Base-by-base conservation (phyloP, 1,284 basidiomycete genomes). In the Athelia sp. region DNA sequence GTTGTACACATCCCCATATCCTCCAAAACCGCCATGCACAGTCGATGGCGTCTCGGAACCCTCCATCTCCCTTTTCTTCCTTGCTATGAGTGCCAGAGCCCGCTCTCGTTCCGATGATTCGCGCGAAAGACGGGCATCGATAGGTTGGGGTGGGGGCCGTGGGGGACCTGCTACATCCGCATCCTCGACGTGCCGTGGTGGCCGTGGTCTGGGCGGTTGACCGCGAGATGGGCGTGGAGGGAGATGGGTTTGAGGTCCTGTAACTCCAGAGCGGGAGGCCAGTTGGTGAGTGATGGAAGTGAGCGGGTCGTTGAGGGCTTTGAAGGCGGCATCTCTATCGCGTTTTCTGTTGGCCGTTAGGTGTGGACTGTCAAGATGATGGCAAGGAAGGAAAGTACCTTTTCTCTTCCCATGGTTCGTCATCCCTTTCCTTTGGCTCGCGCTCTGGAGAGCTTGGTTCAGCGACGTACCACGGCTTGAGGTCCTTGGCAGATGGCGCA, bases 1-100 rank as follows among this genome's bases (percentile, higher is more conserved):
- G 60, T 91, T 90, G 61, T 79, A 91, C 46, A 85, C 72, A 56
- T 91, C 86, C 1, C 75, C 73, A 52, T 90, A 90, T 2, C 76
- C 79, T 6, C 67, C 67, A 10, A 72, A 67, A 2, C 71, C 79
- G 4, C 81, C 83, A 44, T 73, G 72, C 3, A 84, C 78, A 0
- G 82, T 87, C 53, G 79, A 85, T 1, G 87, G 85, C 2, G 87
- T 89, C 55, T 77, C 77, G 54, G 76, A 81, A 2, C 81, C 82
- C 29, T 70, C 73, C 62, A 73, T 63, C 61, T 88, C 84, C 1
- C 78, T 71, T 59, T 79, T 76, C 65, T 78, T 84, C 35, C 81
- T 72, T 44, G 71, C 71, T 22, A 88, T 82, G 17, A 91, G 76
- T 13, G 78, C 85, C 19, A 79, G 67, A 1, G 88, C 87, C 0